Evolutionary conservation across 257 asterid genomes (phyloP).

Genomic region (Jasminum sambac): DNA sequence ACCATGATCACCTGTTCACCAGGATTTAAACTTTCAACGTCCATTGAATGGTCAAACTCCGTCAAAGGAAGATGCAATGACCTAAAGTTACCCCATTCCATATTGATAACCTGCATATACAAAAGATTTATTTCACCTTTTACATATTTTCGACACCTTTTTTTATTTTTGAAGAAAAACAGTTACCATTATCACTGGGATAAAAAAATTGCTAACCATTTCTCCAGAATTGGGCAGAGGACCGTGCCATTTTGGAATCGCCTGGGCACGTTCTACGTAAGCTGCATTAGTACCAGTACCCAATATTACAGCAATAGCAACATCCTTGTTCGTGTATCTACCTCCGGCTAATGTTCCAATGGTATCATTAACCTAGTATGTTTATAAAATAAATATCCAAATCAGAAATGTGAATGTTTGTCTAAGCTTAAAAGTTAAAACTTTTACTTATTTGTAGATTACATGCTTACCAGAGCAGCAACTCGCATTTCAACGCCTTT

Average conservation of each 20-base stretch:
- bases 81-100: constrained; percentile 97
- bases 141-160: background rate
- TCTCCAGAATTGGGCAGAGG: constrained; percentile 85
- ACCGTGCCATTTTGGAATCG: constrained; percentile 95
- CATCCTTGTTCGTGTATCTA: constrained; percentile 58
- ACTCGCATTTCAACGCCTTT: constrained; percentile 73
- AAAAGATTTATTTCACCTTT: constrained; percentile 12
- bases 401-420: background rate
- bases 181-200: background rate
- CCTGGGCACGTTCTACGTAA: constrained; percentile 81
- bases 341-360: constrained; percentile 94
- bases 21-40: constrained; percentile 73
- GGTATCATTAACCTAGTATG: constrained; percentile 79
- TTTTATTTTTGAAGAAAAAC: too few relatives aligned
- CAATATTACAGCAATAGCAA: constrained; percentile 72
- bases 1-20: constrained; percentile 72
- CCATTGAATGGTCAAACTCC: constrained; percentile 66
- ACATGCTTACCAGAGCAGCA: constrained; percentile 65
- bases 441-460: background rate
- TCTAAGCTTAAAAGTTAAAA: constrained; percentile 2
- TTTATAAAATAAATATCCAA: constrained; percentile 17
- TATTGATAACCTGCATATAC: constrained; percentile 75
- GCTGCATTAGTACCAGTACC: constrained; percentile 97
- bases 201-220: constrained; percentile 53
- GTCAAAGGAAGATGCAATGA: constrained; percentile 83